phyloP scores from a whole-genome alignment of 2,329 filamentous ascomycete species.

The Ophiostoma novo-ulmi region DNA sequence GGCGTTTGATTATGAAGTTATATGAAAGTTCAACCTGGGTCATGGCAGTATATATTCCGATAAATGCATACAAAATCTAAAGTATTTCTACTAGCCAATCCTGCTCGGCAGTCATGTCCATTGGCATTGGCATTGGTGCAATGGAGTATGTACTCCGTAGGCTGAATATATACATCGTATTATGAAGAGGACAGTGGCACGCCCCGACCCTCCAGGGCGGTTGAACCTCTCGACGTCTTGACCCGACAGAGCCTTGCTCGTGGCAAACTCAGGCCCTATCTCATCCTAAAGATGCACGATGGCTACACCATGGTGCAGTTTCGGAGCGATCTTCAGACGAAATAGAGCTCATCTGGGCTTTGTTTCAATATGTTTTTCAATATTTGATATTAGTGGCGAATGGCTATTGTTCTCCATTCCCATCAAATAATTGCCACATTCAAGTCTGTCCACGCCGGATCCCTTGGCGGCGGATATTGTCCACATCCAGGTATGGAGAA shows the following conservation, averaged over 20 bases:
- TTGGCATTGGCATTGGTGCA: too few species aligned
- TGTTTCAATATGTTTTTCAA: too few species aligned
- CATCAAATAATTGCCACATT: too few species aligned
- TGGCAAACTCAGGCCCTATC: neutral
- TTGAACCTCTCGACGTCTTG: slow-evolving; percentile 3
- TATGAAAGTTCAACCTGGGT: slow-evolving; percentile 10
- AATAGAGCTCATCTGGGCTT: neutral
- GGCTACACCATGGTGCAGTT: neutral
- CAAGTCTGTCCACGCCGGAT: neutral
- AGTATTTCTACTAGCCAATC: too few species aligned
- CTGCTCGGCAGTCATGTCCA: too few species aligned
- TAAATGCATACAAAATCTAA: neutral
- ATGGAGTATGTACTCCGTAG: too few species aligned
- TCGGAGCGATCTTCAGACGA: slow-evolving; percentile 1
- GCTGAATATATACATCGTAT: too few species aligned
- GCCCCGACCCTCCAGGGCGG: neutral
- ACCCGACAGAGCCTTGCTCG: neutral
- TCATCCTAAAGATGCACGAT: neutral
- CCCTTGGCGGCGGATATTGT: neutral
- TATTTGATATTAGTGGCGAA: neutral
- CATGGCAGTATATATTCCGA: neutral
- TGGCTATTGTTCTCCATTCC: neutral
- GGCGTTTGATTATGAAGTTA: neutral
- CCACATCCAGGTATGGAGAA: neutral
- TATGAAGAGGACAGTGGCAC: neutral